Conservation (phyloP, 1,284 basidiomycete genomes). For the Ganoderma resinaceum region DNA sequence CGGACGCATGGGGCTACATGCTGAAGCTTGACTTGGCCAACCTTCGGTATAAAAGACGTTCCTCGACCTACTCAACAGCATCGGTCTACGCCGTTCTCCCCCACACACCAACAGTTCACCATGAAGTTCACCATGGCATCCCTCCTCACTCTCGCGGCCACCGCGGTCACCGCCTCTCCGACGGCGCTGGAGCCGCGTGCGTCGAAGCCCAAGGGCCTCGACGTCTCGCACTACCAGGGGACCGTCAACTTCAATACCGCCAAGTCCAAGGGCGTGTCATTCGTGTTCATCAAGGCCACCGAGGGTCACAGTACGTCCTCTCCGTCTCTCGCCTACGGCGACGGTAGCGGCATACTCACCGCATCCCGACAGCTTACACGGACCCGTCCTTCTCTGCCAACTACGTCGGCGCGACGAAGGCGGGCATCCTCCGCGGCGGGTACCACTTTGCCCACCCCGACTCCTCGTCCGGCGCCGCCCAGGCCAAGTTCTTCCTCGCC, state of each 20-base stretch:
- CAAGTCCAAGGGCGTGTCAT: constrained; percentile 61
- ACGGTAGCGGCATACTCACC: constrained; percentile 6
- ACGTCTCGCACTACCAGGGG: constrained; percentile 64
- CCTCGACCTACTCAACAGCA: neutral
- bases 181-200: constrained; percentile 42
- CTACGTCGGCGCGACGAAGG: constrained; percentile 62
- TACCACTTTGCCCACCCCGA: constrained; percentile 71
- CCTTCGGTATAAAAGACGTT: neutral
- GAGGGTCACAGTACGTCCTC: constrained; percentile 61
- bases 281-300: constrained; percentile 76
- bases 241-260: constrained; percentile 61
- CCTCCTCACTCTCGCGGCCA: constrained; percentile 8
- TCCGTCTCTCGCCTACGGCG: neutral
- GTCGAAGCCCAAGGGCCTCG: constrained; percentile 54
- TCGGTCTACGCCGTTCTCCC: neutral
- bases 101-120: neutral
- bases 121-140: constrained; percentile 23
- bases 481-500: constrained; percentile 66
- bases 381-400: constrained; percentile 55
- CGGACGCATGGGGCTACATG: neutral
- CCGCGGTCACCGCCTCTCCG: constrained; percentile 23
- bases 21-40: neutral
- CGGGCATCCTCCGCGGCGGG: constrained; percentile 61
- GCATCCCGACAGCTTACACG: constrained; percentile 40
- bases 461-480: constrained; percentile 58